Conservation (phyloP, 345 rosid species). For the Acer yangbiense region DNA sequence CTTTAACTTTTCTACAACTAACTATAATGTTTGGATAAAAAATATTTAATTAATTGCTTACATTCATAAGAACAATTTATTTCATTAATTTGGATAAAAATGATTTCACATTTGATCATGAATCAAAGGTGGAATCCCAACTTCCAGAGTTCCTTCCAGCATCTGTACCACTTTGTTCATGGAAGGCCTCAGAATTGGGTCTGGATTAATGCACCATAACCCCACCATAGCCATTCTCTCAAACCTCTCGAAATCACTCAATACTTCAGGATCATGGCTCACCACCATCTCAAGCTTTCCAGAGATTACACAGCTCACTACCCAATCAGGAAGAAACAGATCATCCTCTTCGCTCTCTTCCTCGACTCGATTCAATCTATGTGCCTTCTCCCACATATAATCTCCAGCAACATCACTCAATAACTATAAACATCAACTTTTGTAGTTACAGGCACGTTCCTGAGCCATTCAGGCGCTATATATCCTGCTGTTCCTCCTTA, state of each 20-base stretch:
- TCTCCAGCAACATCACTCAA: slow-evolving; percentile 34
- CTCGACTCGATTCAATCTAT: slow-evolving; percentile 28
- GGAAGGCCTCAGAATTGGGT: slow-evolving; percentile 33
- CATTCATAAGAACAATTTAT: neutral
- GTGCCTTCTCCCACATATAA: slow-evolving; percentile 40
- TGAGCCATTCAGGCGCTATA: slow-evolving; percentile 42
- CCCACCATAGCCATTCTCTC: slow-evolving; percentile 44
- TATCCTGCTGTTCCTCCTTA: slow-evolving; percentile 39
- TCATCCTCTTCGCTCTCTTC: slow-evolving; percentile 38
- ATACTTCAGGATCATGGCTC: slow-evolving; percentile 27
- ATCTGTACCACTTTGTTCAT: slow-evolving; percentile 35
- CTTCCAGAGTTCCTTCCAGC: slow-evolving; percentile 34
- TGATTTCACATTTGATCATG: neutral
- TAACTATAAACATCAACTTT: slow-evolving; percentile 38
- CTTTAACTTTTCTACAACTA: too few species aligned
- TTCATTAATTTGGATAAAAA: too few species aligned
- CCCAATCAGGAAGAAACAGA: slow-evolving; percentile 30
- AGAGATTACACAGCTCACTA: slow-evolving; percentile 12
- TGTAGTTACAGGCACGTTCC: slow-evolving; percentile 26
- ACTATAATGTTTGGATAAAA: too few species aligned
- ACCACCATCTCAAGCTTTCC: slow-evolving; percentile 26
- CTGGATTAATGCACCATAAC: slow-evolving; percentile 36
- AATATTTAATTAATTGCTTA: too few species aligned
- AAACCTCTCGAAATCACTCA: slow-evolving; percentile 31
- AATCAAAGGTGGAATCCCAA: slow-evolving; percentile 30